Conservation (phyloP, 331 rosid genomes). For the Rosa hybrid region DNA sequence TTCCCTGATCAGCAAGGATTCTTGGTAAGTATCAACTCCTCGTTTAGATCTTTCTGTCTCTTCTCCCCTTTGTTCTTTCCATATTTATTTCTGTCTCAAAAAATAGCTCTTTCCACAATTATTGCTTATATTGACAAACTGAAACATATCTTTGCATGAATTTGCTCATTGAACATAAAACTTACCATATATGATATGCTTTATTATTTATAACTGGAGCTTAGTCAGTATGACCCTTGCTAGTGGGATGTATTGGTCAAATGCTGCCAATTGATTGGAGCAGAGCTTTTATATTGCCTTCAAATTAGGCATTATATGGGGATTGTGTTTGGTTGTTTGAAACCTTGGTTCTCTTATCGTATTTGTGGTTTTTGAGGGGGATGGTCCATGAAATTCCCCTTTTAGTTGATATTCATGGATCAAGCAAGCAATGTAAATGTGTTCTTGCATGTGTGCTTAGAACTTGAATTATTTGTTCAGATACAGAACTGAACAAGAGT, state of each 20-base stretch:
- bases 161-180: neutral
- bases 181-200: neutral
- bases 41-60: slow-evolving; percentile 7
- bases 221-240: neutral
- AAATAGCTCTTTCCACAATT: neutral
- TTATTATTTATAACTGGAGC: neutral
- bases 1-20: slow-evolving; percentile 97
- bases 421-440: neutral
- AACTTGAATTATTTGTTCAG: neutral
- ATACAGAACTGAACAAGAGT: neutral
- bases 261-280: neutral
- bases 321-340: neutral
- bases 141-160: neutral
- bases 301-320: neutral
- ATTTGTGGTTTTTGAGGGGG: neutral
- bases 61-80: neutral
- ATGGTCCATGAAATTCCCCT: neutral
- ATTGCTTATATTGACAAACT: neutral
- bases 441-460: neutral
- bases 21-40: slow-evolving; percentile 56
- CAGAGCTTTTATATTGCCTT: neutral
- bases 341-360: neutral
- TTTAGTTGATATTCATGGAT: neutral
- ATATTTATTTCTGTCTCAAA: neutral
- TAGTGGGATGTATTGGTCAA: neutral